Conservation (phyloP, 495 filamentous ascomycete genomes). For the Penicillium ucsense region DNA sequence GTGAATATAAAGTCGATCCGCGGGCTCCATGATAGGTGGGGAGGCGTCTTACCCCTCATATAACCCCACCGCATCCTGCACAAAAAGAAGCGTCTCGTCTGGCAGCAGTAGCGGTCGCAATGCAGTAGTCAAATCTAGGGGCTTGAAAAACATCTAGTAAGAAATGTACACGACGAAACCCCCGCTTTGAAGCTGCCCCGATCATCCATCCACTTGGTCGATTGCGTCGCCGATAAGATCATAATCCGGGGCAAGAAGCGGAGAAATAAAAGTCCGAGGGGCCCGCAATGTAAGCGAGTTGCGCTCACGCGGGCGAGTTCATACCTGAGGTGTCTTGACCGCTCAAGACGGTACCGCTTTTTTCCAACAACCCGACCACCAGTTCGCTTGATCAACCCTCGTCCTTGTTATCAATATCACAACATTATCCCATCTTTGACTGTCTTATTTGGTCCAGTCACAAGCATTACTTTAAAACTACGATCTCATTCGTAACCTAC, state of each 20-base stretch:
- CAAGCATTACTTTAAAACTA: not conserved
- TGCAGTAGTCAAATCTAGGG: constrained; percentile 88
- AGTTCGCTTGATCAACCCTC: not conserved
- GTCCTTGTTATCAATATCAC: too few species aligned
- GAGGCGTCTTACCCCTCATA: constrained; percentile 83
- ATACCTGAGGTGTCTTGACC: too few species aligned
- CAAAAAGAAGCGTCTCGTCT: constrained; percentile 86
- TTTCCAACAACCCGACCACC: too few species aligned
- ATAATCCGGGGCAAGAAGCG: constrained; percentile 6
- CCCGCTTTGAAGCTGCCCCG: not conserved
- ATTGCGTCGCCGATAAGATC: constrained; percentile 11
- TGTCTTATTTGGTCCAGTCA: too few species aligned
- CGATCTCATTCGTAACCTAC: constrained; percentile 10
- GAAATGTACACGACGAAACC: constrained; percentile 2
- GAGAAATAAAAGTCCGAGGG: constrained; percentile 6
- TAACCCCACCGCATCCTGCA: constrained; percentile 92
- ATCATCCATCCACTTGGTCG: not conserved
- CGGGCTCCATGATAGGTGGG: not conserved
- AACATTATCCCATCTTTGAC: too few species aligned
- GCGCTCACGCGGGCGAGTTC: not conserved
- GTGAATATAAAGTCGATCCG: constrained; percentile 5
- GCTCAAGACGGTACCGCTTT: too few species aligned
- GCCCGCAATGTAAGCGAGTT: constrained; percentile 9
- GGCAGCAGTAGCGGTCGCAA: constrained; percentile 82
- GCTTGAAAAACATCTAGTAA: constrained; percentile 88